Evolutionary conservation across 768 basidiomycete genomes (phyloP).

Genomic region (Suillus alpinus): DNA sequence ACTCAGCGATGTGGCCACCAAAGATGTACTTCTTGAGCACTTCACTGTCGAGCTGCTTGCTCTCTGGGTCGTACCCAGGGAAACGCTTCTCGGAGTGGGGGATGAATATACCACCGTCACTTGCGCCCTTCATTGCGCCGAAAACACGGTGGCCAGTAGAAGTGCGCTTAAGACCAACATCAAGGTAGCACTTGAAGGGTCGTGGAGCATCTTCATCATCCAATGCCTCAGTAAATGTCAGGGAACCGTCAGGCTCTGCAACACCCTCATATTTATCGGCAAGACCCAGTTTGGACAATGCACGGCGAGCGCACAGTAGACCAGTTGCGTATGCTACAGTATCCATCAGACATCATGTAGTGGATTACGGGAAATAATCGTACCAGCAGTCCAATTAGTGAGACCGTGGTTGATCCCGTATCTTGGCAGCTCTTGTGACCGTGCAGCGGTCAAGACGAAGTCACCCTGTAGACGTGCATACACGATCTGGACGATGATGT

Average conservation of each 20-base stretch:
- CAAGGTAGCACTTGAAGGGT: constrained; percentile 99
- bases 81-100: constrained; percentile 98
- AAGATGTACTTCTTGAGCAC: constrained; percentile 96
- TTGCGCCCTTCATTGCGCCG: constrained; percentile 98
- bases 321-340: constrained; percentile 90
- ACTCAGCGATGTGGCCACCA: constrained; percentile 97
- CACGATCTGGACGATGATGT: constrained; percentile 92
- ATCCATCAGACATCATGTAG: constrained; percentile 4
- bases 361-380: constrained; percentile 13
- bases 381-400: constrained; percentile 98
- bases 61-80: constrained; percentile 94
- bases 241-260: constrained; percentile 83
- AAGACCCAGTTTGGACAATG: constrained; percentile 90
- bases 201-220: constrained; percentile 92
- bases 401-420: constrained; percentile 98
- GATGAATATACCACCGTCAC: constrained; percentile 96
- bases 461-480: constrained; percentile 98
- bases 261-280: constrained; percentile 98
- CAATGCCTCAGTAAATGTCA: constrained; percentile 78
- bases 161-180: constrained; percentile 96
- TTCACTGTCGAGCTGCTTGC: constrained; percentile 91
- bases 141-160: constrained; percentile 97
- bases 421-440: constrained; percentile 86
- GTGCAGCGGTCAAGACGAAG: constrained; percentile 85
- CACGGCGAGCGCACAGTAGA: constrained; percentile 91